Evolutionary conservation across 2,329 filamentous ascomycete genomes (phyloP).

Genomic region (Phyllosticta capitalensis): DNA sequence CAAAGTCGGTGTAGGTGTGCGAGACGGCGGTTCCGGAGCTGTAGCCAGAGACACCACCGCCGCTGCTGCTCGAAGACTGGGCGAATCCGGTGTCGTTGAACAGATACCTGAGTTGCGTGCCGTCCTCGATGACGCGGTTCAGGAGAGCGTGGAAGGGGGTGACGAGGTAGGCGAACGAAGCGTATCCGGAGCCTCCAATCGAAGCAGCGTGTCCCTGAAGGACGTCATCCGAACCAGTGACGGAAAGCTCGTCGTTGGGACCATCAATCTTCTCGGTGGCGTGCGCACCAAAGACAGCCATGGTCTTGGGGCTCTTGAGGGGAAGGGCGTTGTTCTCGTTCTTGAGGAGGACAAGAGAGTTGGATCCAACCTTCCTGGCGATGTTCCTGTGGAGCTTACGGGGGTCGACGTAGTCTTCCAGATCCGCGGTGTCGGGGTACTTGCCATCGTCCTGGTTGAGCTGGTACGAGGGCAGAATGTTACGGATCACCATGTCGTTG

Average conservation of each 20-base stretch:
- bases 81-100: slow-evolving; percentile 9
- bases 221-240: slow-evolving; percentile 21
- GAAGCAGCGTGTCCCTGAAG: slow-evolving; percentile 35
- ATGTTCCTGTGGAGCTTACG: slow-evolving; percentile 24
- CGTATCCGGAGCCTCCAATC: slow-evolving; percentile 34
- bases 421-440: slow-evolving; percentile 28
- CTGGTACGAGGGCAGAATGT: slow-evolving; percentile 38
- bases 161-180: slow-evolving; percentile 29
- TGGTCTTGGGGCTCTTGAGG: slow-evolving; percentile 40
- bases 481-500: slow-evolving; percentile 38
- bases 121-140: slow-evolving; percentile 6
- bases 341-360: slow-evolving; percentile 37
- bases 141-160: slow-evolving; percentile 35
- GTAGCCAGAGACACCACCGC: neutral
- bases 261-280: slow-evolving; percentile 42
- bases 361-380: slow-evolving; percentile 33
- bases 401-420: slow-evolving; percentile 16
- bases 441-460: slow-evolving; percentile 35
- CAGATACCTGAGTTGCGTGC: slow-evolving; percentile 7
- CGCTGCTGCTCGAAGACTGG: neutral
- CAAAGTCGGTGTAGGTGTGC: slow-evolving; percentile 13
- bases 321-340: slow-evolving; percentile 42
- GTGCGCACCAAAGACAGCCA: slow-evolving; percentile 42
- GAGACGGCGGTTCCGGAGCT: neutral
- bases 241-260: slow-evolving; percentile 24